Percentiles rank a stretch among this genome's conserved stretches.
phyloP scores from a whole-genome alignment of 2,329 filamentous ascomycete species.

The Claviceps spartinae region DNA sequence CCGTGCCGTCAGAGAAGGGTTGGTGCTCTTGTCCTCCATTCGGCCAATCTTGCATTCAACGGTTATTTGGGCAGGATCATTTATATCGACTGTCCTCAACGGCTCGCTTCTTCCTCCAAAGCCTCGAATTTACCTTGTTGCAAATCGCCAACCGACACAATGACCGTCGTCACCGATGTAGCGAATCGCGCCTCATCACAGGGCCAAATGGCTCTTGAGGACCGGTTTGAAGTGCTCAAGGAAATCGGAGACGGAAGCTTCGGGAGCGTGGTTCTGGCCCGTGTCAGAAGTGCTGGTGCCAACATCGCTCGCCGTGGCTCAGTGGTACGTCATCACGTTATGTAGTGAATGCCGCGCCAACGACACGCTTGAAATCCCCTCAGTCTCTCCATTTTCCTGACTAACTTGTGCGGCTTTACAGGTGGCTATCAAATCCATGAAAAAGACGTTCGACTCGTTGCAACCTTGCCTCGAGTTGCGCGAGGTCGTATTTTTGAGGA shows the following conservation, averaged over 20 bases:
- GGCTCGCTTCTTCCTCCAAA: neutral
- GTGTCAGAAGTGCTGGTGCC: constrained; percentile 81
- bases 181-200: constrained; percentile 53
- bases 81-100: neutral
- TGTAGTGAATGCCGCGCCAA: constrained; percentile 1
- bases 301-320: constrained; percentile 81
- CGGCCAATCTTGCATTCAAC: constrained; percentile 1
- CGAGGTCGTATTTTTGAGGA: constrained; percentile 91
- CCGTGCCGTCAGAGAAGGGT: constrained; percentile 11
- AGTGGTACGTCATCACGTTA: constrained; percentile 50
- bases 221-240: constrained; percentile 92
- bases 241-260: constrained; percentile 99
- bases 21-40: constrained; percentile 3
- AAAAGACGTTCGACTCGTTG: constrained; percentile 95
- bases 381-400: constrained; percentile 2
- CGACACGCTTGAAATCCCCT: neutral
- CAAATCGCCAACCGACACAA: constrained; percentile 23
- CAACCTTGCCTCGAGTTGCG: constrained; percentile 80
- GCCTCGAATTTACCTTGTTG: neutral
- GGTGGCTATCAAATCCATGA: constrained; percentile 99
- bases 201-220: constrained; percentile 59
- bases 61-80: constrained; percentile 1
- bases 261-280: constrained; percentile 83
- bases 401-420: constrained; percentile 22
- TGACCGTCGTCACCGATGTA: constrained; percentile 66